These are phyloP conservation scores for Oxyria digyna DNA, from an alignment of 148 eudicot species.

Conservation along the genomic window DNA sequence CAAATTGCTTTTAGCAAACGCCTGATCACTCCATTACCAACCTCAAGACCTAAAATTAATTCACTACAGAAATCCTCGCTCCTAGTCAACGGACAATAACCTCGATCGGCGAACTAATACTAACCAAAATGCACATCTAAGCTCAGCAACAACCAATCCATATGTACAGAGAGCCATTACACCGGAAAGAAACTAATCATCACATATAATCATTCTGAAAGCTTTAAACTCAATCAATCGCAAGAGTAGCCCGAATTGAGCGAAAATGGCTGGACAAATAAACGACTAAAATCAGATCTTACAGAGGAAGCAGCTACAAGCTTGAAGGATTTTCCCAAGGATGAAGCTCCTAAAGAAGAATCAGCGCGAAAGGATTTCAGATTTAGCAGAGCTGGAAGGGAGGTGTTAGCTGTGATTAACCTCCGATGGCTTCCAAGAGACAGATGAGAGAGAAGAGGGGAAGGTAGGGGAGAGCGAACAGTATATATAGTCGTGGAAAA, in stretches of 20 bases:
- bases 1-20: background rate
- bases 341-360: background rate
- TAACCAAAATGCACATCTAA: background rate
- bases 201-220: background rate
- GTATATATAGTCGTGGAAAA: background rate
- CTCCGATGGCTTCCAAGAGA: conserved; percentile 1
- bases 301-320: conserved; percentile 6
- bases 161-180: background rate
- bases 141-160: background rate
- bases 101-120: background rate
- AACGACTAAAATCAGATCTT: conserved; percentile 9
- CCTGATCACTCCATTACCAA: background rate
- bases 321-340: background rate
- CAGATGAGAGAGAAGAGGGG: background rate
- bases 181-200: background rate
- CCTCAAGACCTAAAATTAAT: background rate
- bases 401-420: background rate
- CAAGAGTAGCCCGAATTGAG: background rate
- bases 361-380: background rate
- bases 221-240: background rate
- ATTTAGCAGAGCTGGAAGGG: background rate
- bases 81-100: background rate
- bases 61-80: background rate
- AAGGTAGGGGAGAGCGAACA: background rate
- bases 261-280: background rate